These are phyloP conservation scores for Physocladia obscura DNA, from an alignment of 192 early-diverging fungal genomes.

Conservation along the genomic window DNA sequence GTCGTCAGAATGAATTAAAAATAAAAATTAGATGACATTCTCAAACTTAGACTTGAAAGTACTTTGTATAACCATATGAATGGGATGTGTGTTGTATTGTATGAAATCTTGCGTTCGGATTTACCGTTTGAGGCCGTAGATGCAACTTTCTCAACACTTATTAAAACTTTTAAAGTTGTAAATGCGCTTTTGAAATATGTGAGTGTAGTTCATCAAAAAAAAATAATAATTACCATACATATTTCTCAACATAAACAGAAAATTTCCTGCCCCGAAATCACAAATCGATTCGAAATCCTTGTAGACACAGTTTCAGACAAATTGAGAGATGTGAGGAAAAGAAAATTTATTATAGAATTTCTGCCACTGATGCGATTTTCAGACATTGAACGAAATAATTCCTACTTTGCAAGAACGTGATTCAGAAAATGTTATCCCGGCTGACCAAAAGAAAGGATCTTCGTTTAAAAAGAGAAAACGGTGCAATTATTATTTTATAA, in stretches of 20 bases:
- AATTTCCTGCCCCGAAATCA: background rate
- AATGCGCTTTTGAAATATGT: constrained; percentile 24
- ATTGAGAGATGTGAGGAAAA: background rate
- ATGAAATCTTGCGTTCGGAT: background rate
- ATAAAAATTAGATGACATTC: background rate
- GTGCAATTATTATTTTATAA: background rate
- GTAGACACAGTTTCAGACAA: background rate
- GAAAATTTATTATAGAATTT: background rate
- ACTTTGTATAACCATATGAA: background rate
- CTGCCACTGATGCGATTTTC: background rate
- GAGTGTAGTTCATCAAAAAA: background rate
- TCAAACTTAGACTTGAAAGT: background rate
- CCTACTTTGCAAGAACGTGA: constrained; percentile 5
- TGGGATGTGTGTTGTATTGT: background rate
- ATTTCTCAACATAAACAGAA: background rate
- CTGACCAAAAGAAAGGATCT: background rate
- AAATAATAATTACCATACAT: background rate
- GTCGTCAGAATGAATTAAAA: background rate
- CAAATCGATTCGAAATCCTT: background rate
- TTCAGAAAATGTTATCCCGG: background rate
- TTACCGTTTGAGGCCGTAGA: constrained; percentile 9
- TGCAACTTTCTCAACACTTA: background rate
- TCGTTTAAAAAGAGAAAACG: constrained; percentile 20
- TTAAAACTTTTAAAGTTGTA: constrained; percentile 4
- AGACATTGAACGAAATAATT: constrained; percentile 9